Evolutionary conservation across 768 basidiomycete genomes (phyloP), one percentile per base, ranked within the genome.

Genomic region (Naganishia friedmannii): DNA sequence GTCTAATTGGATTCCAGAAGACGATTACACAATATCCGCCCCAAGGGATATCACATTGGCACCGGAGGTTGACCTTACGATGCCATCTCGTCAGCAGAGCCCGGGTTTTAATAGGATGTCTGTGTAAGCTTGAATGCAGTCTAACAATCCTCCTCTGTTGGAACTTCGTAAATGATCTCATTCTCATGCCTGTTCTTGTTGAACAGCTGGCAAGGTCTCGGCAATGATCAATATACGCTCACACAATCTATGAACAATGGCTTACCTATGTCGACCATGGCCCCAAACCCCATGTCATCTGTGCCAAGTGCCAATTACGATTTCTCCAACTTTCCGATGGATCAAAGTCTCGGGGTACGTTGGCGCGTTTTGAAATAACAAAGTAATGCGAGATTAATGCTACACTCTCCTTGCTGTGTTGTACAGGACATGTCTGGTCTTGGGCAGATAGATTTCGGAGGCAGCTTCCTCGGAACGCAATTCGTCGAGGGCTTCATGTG

Each of bases 401-500:
- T 3, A 46, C 21, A 51, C 13, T 8, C n/a, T 23, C 13, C 23
- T 51, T n/a, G 6, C 19, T 23, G 17, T 32, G 3, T 28, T 65
- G 0, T 32, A 23, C 53, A 71, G 70, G 71, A 67, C 10, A 65
- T 72, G 34, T 57, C 57, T 12, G 63, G 63, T 19, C 34, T 72
- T 17, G 67, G 67, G 28, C 71, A 68, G 46, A 53, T 72, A 6
- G 71, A 72, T n/a, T 56, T 72, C 21, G 68, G 71, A 29, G 67
- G 67, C 10, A 67, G 71, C 26, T 56, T 72, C 58, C 58, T 72
- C 12, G 67, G 68, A 21, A 65, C 65, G 12, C 67, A 65, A 55
- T 72, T 67, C 21, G 71, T 67, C 3, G 68, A 67, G 48, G 71
- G 71, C 19, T 63, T 72, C 54, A 72, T 72, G 67, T 72, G 34